Percentiles rank a stretch among this genome's conserved stretches.
Conservation (phyloP, 805 yeast species). For the Tetrapisispora iriomotensis region DNA sequence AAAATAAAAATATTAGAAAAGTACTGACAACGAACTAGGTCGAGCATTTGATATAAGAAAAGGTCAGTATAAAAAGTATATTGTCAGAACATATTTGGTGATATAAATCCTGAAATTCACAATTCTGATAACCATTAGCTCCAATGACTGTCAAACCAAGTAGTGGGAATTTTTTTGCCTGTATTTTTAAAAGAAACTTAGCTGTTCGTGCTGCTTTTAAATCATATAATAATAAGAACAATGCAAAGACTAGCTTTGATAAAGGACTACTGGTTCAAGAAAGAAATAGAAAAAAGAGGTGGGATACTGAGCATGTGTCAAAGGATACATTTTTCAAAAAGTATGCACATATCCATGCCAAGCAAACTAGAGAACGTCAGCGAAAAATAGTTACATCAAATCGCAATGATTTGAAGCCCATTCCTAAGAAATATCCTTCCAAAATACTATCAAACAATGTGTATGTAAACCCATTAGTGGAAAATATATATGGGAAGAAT, state of each 20-base stretch:
- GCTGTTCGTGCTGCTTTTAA: neutral
- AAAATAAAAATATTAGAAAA: no score
- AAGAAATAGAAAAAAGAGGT: conserved; percentile 40
- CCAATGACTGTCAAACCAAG: neutral
- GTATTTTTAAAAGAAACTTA: neutral
- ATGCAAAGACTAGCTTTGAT: neutral
- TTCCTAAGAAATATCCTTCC: conserved; percentile 9
- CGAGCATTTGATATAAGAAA: no score
- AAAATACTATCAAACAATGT: neutral
- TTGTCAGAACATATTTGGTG: no score
- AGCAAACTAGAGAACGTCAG: conserved; percentile 19
- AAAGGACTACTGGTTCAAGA: conserved; percentile 30
- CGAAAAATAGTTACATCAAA: no score
- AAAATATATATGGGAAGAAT: conserved; percentile 68
- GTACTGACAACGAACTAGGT: no score
- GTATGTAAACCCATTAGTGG: conserved; percentile 40
- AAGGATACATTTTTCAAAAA: conserved; percentile 57
- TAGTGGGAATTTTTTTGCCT: neutral
- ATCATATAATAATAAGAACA: neutral
- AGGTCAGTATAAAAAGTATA: no score
- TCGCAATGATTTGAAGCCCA: conserved; percentile 15
- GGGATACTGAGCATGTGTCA: conserved; percentile 53
- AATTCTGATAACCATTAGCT: neutral
- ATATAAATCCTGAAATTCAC: neutral
- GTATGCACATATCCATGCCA: conserved; percentile 59